Evolutionary conservation across 1,284 basidiomycete species (phyloP).

Genomic region (Grifola frondosa): DNA sequence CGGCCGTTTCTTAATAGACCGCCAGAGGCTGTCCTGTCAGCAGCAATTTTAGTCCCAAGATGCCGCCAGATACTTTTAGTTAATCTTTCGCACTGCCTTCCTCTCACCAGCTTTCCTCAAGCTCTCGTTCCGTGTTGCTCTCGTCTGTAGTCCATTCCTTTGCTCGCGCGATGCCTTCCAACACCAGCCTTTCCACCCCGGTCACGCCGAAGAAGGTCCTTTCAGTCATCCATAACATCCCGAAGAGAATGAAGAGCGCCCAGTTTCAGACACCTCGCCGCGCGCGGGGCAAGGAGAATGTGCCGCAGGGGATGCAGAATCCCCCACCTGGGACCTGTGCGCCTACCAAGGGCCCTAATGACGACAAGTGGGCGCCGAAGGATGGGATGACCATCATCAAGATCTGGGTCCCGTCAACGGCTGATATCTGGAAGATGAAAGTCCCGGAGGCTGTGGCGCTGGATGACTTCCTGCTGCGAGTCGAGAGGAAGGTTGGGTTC

Average conservation of each 20-base stretch:
- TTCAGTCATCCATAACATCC: conserved; percentile 25
- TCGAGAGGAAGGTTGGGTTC: conserved; percentile 38
- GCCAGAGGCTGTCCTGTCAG: no score
- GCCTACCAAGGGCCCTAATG: conserved; percentile 2
- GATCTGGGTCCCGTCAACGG: conserved; percentile 39
- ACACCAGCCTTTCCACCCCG: conserved; percentile 1
- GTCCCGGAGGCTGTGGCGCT: conserved; percentile 34
- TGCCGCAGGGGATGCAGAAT: no score
- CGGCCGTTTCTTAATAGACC: no score
- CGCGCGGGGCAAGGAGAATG: conserved; percentile 22
- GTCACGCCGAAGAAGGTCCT: conserved; percentile 21
- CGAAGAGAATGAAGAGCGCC: conserved; percentile 19
- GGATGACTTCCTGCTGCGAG: conserved; percentile 31
- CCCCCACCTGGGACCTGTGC: conserved; percentile 1
- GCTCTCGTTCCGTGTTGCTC: no score
- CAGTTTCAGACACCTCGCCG: not conserved
- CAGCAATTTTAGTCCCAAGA: no score
- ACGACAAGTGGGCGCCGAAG: conserved; percentile 32
- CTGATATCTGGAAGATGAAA: conserved; percentile 41
- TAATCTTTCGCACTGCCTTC: no score
- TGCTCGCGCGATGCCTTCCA: conserved; percentile 8
- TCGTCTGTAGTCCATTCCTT: no score
- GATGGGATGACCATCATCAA: conserved; percentile 39
- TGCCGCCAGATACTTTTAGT: no score
- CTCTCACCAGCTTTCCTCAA: no score